Evolutionary conservation across 768 basidiomycete species (phyloP).

Genomic region (Cystobasidium onofrii): DNA sequence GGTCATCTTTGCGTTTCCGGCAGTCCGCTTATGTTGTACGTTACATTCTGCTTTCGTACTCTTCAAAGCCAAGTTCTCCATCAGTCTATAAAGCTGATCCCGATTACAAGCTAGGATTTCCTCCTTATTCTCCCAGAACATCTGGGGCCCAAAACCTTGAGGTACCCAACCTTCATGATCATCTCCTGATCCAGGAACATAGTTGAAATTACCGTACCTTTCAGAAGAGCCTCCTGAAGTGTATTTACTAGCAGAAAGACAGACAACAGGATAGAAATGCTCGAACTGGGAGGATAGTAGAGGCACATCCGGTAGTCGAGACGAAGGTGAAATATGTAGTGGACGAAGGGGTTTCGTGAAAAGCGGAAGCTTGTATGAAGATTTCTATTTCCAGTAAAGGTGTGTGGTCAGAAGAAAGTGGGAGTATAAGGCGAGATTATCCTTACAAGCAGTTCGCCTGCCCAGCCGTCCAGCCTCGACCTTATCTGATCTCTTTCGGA

Average conservation of each 20-base stretch:
- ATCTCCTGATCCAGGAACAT: slow-evolving; percentile 89
- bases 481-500: slow-evolving; percentile 76
- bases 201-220: slow-evolving; percentile 65
- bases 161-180: slow-evolving; percentile 49
- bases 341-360: slow-evolving; percentile 66
- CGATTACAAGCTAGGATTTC: slow-evolving; percentile 52
- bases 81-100: slow-evolving; percentile 47
- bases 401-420: no score
- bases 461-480: slow-evolving; percentile 59
- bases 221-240: slow-evolving; percentile 51
- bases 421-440: no score
- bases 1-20: not conserved
- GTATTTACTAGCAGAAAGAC: slow-evolving; percentile 74
- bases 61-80: slow-evolving; percentile 48
- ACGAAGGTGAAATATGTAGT: slow-evolving; percentile 76
- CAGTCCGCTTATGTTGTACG: not conserved
- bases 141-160: not conserved
- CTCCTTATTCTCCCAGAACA: slow-evolving; percentile 54
- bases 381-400: slow-evolving; percentile 57
- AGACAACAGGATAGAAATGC: slow-evolving; percentile 63
- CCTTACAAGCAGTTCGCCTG: slow-evolving; percentile 58
- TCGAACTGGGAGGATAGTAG: slow-evolving; percentile 34
- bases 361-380: slow-evolving; percentile 49
- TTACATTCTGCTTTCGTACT: not conserved
- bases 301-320: slow-evolving; percentile 48